Evolutionary conservation across 2,329 filamentous ascomycete species (phyloP).

Genomic region (Stromatinia cepivora): DNA sequence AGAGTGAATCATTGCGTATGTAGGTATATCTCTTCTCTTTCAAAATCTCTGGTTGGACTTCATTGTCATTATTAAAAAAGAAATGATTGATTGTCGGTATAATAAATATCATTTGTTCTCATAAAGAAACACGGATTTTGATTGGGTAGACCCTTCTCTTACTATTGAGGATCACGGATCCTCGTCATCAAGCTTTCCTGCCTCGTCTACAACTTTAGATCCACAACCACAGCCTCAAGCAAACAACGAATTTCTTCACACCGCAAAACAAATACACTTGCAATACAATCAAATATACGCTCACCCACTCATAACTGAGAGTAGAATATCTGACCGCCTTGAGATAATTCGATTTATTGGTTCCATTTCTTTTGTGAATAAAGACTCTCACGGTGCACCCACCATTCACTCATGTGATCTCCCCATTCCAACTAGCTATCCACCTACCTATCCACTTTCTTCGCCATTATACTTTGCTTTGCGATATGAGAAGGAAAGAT

Average conservation of each 20-base stretch:
- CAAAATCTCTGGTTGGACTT: neutral
- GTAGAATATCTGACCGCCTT: neutral
- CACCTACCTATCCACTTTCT: slow-evolving; percentile 16
- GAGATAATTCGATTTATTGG: neutral
- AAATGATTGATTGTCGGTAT: neutral
- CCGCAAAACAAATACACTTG: slow-evolving; percentile 2
- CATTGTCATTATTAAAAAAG: neutral
- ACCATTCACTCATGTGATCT: slow-evolving; percentile 17
- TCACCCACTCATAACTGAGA: neutral
- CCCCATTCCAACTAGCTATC: slow-evolving; percentile 14
- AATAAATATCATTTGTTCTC: neutral
- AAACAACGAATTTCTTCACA: slow-evolving; percentile 15
- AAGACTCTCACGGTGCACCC: neutral
- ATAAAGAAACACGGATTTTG: neutral
- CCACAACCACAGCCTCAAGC: slow-evolving; percentile 16
- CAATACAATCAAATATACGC: slow-evolving; percentile 5
- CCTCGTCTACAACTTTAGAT: slow-evolving; percentile 9
- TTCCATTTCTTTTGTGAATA: slow-evolving; percentile 7
- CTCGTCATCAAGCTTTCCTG: slow-evolving; percentile 22
- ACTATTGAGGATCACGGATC: neutral
- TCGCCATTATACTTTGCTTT: slow-evolving; percentile 11
- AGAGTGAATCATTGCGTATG: neutral
- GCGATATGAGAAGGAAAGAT: slow-evolving; percentile 19
- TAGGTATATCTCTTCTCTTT: no score
- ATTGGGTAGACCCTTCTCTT: neutral